These are phyloP conservation scores for Lactarius quietus DNA, from an alignment of 768 basidiomycete species.

Conservation along the genomic window DNA sequence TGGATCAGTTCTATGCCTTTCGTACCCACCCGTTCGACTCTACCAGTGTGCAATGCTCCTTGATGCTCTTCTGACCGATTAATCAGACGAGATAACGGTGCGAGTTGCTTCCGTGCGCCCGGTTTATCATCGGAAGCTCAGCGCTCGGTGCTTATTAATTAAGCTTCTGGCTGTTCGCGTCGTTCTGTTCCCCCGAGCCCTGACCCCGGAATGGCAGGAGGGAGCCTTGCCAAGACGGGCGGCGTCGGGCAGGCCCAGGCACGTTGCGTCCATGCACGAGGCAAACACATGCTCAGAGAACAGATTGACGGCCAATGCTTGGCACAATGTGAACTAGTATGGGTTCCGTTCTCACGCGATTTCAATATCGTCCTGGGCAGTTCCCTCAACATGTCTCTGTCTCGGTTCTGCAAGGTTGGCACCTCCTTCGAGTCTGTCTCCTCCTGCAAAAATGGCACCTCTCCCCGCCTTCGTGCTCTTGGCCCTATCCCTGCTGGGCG, in stretches of 20 bases:
- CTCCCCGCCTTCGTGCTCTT: slow-evolving; percentile 16
- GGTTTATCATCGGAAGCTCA: neutral
- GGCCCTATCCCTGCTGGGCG: slow-evolving; percentile 12
- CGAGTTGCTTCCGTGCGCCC: neutral
- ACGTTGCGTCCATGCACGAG: neutral
- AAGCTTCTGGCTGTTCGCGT: neutral
- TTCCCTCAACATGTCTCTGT: neutral
- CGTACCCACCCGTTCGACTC: neutral
- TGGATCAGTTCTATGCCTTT: neutral
- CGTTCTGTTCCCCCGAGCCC: neutral
- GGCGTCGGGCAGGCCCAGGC: neutral
- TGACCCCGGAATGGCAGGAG: neutral
- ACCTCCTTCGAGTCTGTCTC: neutral
- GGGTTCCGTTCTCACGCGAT: neutral
- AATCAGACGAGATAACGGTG: neutral
- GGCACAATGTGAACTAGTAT: neutral
- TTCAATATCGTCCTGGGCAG: neutral
- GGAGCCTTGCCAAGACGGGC: neutral
- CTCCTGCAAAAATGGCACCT: neutral
- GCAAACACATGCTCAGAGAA: neutral
- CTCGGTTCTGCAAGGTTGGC: neutral
- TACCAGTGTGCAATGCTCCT: too few relatives aligned
- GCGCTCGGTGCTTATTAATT: neutral
- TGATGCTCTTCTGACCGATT: too few relatives aligned
- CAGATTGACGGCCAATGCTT: neutral